Base-by-base conservation (phyloP, 805 yeast genomes). In the Lipomyces orientalis region DNA sequence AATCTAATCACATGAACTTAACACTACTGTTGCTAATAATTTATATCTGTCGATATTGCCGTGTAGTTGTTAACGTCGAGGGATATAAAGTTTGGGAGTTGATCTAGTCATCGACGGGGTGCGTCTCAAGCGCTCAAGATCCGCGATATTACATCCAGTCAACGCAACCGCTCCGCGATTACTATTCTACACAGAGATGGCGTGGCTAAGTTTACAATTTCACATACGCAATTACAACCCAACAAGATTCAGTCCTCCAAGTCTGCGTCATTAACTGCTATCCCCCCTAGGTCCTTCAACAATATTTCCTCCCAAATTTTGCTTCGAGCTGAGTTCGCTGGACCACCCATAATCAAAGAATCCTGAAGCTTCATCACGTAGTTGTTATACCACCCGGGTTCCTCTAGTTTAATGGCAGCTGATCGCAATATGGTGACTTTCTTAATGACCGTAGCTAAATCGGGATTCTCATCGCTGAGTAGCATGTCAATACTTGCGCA, bases 361-460 rank as follows among this genome's bases (percentile, higher is more conserved):
- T 66, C 69, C 58, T 59, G 52, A 39, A 67, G 34, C 60, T 33
- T 37, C 25, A 56, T 52, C 43, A 56, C 29, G 56, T 59, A 64
- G 22, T 58, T 54, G 39, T 67, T 56, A 43, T 64, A 67, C 65
- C 64, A 57, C 34, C 19, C 60, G 33, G 39, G 52, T 61, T 67
- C 70, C 35, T 67, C 70, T 39, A 67, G 61, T 22, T 52, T 9
- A 29, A 51, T 22, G 33, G 65, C 58, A 12, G 33, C 46, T 55
- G 54, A 16, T 35, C 64, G 60, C 60, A 65, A 51, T n/a, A 19
- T 19, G 29, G 57, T 14, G 51, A 61, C 46, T 33, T 52, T 22
- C 43, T 14, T 61, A 25, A 61, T 43, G 34, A 52, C 37, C 14
- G 34, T 49, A 10, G 16, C 51, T 33, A 22, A 51, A 19, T 33